Conservation (phyloP, 768 basidiomycete genomes). For the Tulasnella sp. region DNA sequence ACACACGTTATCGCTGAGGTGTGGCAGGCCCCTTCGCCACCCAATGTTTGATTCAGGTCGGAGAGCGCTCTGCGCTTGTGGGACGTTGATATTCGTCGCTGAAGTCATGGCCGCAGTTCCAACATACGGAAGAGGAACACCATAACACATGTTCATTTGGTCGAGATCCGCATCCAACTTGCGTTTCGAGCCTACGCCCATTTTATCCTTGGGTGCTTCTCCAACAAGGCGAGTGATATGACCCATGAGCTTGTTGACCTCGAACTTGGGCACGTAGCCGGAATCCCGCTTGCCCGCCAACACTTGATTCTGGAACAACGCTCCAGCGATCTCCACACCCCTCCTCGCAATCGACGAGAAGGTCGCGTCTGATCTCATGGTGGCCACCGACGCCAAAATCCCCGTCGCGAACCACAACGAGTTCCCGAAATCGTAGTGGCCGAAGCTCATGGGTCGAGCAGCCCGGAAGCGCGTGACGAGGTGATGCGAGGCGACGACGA, state of each 20-base stretch:
- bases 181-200: background rate
- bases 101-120: background rate
- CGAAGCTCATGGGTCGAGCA: slow-evolving; percentile 44
- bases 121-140: slow-evolving; percentile 26
- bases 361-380: slow-evolving; percentile 55
- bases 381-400: slow-evolving; percentile 63
- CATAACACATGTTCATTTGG: slow-evolving; percentile 11
- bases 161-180: background rate
- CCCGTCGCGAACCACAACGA: slow-evolving; percentile 69
- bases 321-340: slow-evolving; percentile 50
- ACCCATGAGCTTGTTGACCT: slow-evolving; percentile 17
- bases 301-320: slow-evolving; percentile 6
- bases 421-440: slow-evolving; percentile 63
- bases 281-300: background rate
- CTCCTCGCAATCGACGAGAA: slow-evolving; percentile 56
- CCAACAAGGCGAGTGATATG: background rate
- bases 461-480: slow-evolving; percentile 48
- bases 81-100: background rate
- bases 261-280: background rate
- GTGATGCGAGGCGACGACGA: slow-evolving; percentile 48
- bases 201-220: background rate
- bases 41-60: background rate
- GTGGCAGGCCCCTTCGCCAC: background rate
- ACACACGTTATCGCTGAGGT: background rate
- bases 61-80: background rate